Conservation (phyloP, 148 eudicot species). For the Spergularia marina region DNA sequence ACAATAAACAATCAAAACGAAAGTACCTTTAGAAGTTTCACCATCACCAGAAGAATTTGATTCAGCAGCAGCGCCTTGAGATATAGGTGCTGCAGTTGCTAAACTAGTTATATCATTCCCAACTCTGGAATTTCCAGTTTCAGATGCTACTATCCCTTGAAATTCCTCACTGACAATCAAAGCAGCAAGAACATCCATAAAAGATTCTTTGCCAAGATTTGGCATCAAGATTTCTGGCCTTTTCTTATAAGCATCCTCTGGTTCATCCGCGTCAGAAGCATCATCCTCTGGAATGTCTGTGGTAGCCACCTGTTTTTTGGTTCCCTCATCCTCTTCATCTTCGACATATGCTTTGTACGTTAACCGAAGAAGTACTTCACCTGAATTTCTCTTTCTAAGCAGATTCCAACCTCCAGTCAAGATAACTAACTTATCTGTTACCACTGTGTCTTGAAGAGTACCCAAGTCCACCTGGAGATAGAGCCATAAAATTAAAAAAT, state of each 20-base stretch:
- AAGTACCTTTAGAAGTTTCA: conserved; percentile 54
- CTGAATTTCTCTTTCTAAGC: conserved; percentile 53
- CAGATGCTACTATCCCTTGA: conserved; percentile 88
- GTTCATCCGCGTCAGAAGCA: conserved; percentile 62
- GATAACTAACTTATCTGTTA: conserved; percentile 70
- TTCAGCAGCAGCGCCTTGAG: conserved; percentile 31
- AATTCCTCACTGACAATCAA: conserved; percentile 93
- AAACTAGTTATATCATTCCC: conserved; percentile 31
- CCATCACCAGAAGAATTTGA: conserved; percentile 32
- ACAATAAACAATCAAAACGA: not conserved
- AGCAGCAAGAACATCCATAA: conserved; percentile 93
- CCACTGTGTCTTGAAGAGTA: conserved; percentile 85
- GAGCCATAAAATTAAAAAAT: not conserved
- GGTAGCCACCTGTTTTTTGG: conserved; percentile 31
- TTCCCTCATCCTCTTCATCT: conserved; percentile 89
- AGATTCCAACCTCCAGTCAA: conserved; percentile 80
- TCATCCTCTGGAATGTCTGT: conserved; percentile 67
- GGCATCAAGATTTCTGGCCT: conserved; percentile 24
- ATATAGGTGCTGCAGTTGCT: conserved; percentile 33
- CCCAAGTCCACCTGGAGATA: conserved; percentile 74
- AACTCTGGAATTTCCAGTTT: conserved; percentile 48
- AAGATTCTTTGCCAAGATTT: conserved; percentile 60
- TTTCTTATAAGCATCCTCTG: conserved; percentile 44
- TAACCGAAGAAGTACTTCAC: conserved; percentile 80
- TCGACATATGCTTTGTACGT: conserved; percentile 97